phyloP scores from a whole-genome alignment of 129 eudicot genomes.

The Lonicera japonica region DNA sequence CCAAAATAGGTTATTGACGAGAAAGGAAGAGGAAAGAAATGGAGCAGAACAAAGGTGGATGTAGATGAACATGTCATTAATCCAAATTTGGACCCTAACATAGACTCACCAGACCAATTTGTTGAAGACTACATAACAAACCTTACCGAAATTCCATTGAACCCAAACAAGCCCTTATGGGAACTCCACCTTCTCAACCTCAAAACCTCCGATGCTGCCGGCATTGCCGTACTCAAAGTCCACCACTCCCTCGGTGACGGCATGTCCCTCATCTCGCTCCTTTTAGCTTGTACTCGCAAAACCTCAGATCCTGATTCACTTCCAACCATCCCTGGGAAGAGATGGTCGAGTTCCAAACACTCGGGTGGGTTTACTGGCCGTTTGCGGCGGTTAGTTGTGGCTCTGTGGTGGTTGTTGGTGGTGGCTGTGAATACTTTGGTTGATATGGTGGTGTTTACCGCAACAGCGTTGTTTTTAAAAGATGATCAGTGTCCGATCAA shows the following conservation, averaged over 20 bases:
- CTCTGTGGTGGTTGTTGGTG: conserved; percentile 3
- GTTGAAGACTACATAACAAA: conserved; percentile 35
- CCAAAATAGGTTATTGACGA: conserved; percentile 35
- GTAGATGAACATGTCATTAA: conserved; percentile 37
- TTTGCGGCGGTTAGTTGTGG: not conserved
- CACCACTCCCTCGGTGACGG: conserved; percentile 9
- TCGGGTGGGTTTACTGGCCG: not conserved
- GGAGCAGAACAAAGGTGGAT: conserved; percentile 41
- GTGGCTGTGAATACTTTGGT: conserved; percentile 19
- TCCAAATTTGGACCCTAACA: conserved; percentile 25
- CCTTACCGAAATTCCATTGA: conserved; percentile 35
- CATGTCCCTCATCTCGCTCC: too few relatives aligned
- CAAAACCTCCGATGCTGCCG: conserved; percentile 30
- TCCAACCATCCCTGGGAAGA: too few relatives aligned
- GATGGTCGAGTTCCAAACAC: too few relatives aligned
- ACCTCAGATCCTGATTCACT: too few relatives aligned
- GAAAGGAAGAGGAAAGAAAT: conserved; percentile 31
- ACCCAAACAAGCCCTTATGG: conserved; percentile 45
- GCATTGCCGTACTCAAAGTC: conserved; percentile 30
- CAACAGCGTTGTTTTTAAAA: conserved; percentile 21
- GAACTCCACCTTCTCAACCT: conserved; percentile 55
- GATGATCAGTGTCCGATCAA: conserved; percentile 34
- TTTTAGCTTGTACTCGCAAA: too few relatives aligned
- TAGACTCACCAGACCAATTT: conserved; percentile 29
- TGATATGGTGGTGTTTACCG: conserved; percentile 11